Conservation (phyloP, 495 filamentous ascomycete species). For the Evernia prunastri region DNA sequence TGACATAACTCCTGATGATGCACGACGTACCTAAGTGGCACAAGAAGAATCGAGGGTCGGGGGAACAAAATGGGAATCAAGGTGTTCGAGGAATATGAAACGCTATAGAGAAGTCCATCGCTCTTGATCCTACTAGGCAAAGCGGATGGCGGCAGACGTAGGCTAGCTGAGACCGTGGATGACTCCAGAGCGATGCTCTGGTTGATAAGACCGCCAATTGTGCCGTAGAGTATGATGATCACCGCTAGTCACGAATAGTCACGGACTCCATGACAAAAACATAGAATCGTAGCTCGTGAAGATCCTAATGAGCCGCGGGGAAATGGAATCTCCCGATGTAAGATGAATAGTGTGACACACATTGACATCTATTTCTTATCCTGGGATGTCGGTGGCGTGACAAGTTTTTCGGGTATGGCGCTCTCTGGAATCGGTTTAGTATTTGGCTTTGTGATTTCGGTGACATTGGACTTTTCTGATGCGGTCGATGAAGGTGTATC, state of each 20-base stretch:
- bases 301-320: slow-evolving; percentile 5
- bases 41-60: slow-evolving; percentile 3
- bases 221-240: slow-evolving; percentile 6
- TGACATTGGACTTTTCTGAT: slow-evolving; percentile 33
- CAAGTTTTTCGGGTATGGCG: slow-evolving; percentile 29
- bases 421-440: slow-evolving; percentile 26
- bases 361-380: slow-evolving; percentile 6
- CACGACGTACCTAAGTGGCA: slow-evolving; percentile 1
- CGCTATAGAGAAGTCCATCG: slow-evolving; percentile 10
- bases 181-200: slow-evolving; percentile 1
- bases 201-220: neutral
- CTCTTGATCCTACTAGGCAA: slow-evolving; percentile 11
- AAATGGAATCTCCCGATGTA: slow-evolving; percentile 1
- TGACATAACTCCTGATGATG: slow-evolving; percentile 1
- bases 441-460: slow-evolving; percentile 20
- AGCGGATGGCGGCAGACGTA: neutral
- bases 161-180: slow-evolving; percentile 3
- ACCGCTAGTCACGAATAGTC: slow-evolving; percentile 9
- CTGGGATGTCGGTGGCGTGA: slow-evolving; percentile 18
- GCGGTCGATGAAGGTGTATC: slow-evolving; percentile 45
- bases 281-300: slow-evolving; percentile 15
- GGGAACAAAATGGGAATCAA: slow-evolving; percentile 6
- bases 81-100: slow-evolving; percentile 2
- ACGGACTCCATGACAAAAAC: neutral
- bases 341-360: neutral